These are phyloP conservation scores for Xylaria longipes DNA, from an alignment of 495 filamentous ascomycete species.

Conservation along the genomic window DNA sequence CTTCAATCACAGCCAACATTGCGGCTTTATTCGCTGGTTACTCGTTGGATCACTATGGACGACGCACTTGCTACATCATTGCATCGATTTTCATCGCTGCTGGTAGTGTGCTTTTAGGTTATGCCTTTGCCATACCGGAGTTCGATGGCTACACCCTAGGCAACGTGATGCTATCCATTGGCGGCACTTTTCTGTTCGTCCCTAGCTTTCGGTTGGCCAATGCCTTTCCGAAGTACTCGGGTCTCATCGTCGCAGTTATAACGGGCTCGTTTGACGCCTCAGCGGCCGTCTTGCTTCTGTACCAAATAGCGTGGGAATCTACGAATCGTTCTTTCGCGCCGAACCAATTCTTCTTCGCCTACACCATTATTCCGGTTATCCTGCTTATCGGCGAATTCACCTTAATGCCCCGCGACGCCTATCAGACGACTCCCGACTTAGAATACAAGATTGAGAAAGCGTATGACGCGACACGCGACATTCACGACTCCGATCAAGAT, in stretches of 20 bases:
- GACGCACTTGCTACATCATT: slow-evolving; percentile 63
- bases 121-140: slow-evolving; percentile 57
- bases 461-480: slow-evolving; percentile 39
- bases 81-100: slow-evolving; percentile 61
- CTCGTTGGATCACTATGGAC: slow-evolving; percentile 69
- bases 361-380: slow-evolving; percentile 63
- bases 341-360: slow-evolving; percentile 68
- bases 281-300: slow-evolving; percentile 71
- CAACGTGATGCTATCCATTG: slow-evolving; percentile 69
- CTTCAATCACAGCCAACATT: slow-evolving; percentile 72
- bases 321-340: slow-evolving; percentile 57
- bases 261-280: slow-evolving; percentile 77
- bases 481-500: slow-evolving; percentile 50
- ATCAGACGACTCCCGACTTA: slow-evolving; percentile 65
- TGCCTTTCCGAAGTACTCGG: slow-evolving; percentile 70
- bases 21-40: slow-evolving; percentile 71
- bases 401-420: slow-evolving; percentile 67
- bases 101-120: slow-evolving; percentile 64
- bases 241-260: slow-evolving; percentile 69
- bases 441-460: slow-evolving; percentile 51
- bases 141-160: slow-evolving; percentile 69
- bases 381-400: slow-evolving; percentile 62
- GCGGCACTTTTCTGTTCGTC: slow-evolving; percentile 74
- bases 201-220: slow-evolving; percentile 75
- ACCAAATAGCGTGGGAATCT: slow-evolving; percentile 64